phyloP scores from a whole-genome alignment of 257 asterid species.

The Nicotiana attenuata region DNA sequence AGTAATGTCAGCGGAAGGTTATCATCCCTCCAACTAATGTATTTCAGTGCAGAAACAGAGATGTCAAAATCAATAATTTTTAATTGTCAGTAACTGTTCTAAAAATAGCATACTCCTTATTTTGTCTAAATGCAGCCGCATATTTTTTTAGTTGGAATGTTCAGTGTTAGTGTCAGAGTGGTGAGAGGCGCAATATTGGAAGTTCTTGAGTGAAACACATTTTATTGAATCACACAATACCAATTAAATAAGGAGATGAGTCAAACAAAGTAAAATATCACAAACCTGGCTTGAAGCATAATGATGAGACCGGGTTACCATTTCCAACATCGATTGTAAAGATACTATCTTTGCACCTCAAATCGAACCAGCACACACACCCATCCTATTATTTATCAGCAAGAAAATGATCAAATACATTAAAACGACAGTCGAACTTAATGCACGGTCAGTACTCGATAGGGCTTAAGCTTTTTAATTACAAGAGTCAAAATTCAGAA shows the following conservation, averaged over 20 bases:
- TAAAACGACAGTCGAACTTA: not conserved
- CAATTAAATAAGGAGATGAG: not conserved
- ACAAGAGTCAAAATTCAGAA: not conserved
- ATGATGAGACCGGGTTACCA: constrained; percentile 61
- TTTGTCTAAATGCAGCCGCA: not conserved
- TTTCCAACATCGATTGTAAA: constrained; percentile 56
- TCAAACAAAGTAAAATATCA: not conserved
- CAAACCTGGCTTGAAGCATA: constrained; percentile 79
- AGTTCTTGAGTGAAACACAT: not conserved
- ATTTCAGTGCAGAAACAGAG: not conserved
- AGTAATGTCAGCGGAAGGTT: not conserved
- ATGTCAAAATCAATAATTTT: not conserved
- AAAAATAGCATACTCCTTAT: not conserved
- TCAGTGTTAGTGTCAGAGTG: not conserved
- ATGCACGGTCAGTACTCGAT: not conserved
- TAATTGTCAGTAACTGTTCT: not conserved
- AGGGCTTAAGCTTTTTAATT: not conserved
- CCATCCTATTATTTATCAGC: constrained; percentile 50
- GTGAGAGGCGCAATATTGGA: not conserved
- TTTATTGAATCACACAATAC: not conserved
- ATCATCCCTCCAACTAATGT: not conserved
- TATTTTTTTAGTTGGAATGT: not conserved
- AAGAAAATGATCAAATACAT: not conserved
- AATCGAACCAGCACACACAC: constrained; percentile 69
- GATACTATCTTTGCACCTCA: constrained; percentile 76